phyloP scores from a whole-genome alignment of 306 rosid genomes.

The Delonix regia region DNA sequence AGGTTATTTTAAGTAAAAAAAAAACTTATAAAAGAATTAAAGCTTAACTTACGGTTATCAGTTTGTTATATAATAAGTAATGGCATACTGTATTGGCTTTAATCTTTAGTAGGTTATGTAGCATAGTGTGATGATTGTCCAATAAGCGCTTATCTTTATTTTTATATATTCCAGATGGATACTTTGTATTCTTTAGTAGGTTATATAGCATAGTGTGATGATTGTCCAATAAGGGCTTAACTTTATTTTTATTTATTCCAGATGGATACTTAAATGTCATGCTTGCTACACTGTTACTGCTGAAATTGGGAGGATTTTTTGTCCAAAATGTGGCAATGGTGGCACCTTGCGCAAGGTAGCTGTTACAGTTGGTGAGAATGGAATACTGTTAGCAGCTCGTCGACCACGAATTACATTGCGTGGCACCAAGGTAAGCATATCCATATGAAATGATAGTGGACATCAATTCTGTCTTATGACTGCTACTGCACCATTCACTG shows the following conservation, averaged over 20 bases:
- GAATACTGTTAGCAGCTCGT: slow-evolving; percentile 72
- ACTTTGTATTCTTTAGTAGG: slow-evolving; percentile 37
- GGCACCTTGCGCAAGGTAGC: slow-evolving; percentile 97
- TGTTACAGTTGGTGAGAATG: slow-evolving; percentile 96
- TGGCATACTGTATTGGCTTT: slow-evolving; percentile 6
- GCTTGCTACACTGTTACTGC: slow-evolving; percentile 84
- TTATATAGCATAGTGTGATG: not conserved
- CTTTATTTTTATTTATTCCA: slow-evolving; percentile 41
- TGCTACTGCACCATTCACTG: not conserved
- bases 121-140: not conserved
- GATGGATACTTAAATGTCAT: slow-evolving; percentile 97
- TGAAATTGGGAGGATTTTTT: slow-evolving; percentile 86
- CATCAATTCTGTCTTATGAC: slow-evolving; percentile 11
- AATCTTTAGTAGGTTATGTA: not conserved
- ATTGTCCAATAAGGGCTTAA: slow-evolving; percentile 19
- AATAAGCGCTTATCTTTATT: slow-evolving; percentile 23
- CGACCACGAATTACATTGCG: slow-evolving; percentile 74
- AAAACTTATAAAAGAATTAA: not conserved
- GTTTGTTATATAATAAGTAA: not conserved
- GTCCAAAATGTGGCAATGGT: slow-evolving; percentile 98
- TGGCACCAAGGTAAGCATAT: slow-evolving; percentile 84
- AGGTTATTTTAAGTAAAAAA: not conserved
- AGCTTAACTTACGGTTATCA: slow-evolving; percentile 13
- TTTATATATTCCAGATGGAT: slow-evolving; percentile 76
- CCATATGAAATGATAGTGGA: not conserved